Percentiles rank a stretch among this genome's conserved stretches.
Evolutionary conservation across 164 flowering plant genomes (phyloP).

Genomic region (Warburgia ugandensis): DNA sequence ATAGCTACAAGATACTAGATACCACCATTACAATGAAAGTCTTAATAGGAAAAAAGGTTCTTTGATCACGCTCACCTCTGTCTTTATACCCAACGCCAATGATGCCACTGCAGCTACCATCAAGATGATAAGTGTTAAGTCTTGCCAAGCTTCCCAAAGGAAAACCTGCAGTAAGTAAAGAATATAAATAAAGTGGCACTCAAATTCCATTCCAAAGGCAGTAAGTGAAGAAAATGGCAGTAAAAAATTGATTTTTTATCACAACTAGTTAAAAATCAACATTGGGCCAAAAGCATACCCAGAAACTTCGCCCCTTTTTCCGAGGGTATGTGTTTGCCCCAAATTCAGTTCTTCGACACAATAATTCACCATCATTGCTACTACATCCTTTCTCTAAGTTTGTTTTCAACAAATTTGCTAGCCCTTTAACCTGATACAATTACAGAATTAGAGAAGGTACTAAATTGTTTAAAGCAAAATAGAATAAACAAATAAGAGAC

Average conservation of each 20-base stretch:
- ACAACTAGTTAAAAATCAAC: too few species aligned
- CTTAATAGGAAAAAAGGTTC: too few species aligned
- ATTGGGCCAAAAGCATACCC: constrained; percentile 41
- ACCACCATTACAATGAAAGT: too few species aligned
- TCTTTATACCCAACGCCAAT: constrained; percentile 78
- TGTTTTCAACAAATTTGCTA: constrained; percentile 55
- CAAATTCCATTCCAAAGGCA: too few species aligned
- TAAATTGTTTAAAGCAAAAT: neutral
- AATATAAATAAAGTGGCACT: too few species aligned
- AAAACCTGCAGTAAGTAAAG: constrained; percentile 40
- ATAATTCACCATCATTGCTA: constrained; percentile 65
- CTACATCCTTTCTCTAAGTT: constrained; percentile 62
- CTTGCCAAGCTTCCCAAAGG: constrained; percentile 96
- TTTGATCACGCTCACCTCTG: constrained; percentile 95
- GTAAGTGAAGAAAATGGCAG: too few species aligned
- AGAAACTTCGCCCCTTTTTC: constrained; percentile 77
- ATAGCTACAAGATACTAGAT: too few species aligned
- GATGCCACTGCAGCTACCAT: constrained; percentile 94
- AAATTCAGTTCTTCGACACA: constrained; percentile 51
- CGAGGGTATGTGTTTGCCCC: constrained; percentile 94
- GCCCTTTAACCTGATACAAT: constrained; percentile 48
- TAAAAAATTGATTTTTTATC: too few species aligned
- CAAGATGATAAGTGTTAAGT: constrained; percentile 83
- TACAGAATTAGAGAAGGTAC: neutral
- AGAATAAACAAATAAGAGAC: neutral